Evolutionary conservation across 108 stramenopile genomes (phyloP).

Genomic region (Discostella pseudostelligera): DNA sequence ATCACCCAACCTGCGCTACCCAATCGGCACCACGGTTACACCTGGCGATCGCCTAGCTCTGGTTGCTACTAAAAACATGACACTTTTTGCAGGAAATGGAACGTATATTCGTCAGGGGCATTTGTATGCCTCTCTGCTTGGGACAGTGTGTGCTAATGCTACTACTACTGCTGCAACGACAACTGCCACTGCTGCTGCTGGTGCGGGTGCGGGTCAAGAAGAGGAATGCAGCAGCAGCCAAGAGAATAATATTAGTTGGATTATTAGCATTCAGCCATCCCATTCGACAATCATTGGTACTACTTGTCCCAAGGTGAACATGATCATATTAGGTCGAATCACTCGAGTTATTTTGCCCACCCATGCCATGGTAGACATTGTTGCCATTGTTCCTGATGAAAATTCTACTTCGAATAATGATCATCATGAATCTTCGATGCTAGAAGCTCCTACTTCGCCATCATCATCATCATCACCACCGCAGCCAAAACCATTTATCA

Average conservation of each 20-base stretch:
- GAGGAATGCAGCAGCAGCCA: not conserved
- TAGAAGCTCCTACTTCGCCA: too few relatives aligned
- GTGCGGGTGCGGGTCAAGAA: not conserved
- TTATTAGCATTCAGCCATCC: constrained; percentile 14
- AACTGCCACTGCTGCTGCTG: constrained; percentile 5
- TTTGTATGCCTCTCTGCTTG: constrained; percentile 59
- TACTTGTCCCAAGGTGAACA: constrained; percentile 45
- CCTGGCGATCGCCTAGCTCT: constrained; percentile 78
- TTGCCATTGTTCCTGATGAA: constrained; percentile 39
- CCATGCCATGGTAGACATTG: constrained; percentile 70
- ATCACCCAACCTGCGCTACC: constrained; percentile 54
- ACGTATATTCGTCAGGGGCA: constrained; percentile 65
- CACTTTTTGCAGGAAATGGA: constrained; percentile 55
- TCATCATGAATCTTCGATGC: not conserved
- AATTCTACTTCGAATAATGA: not conserved
- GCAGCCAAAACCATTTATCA: constrained; percentile 17
- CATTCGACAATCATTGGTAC: constrained; percentile 22
- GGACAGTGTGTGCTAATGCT: constrained; percentile 37
- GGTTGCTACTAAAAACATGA: constrained; percentile 10
- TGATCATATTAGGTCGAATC: constrained; percentile 63
- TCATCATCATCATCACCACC: too few relatives aligned
- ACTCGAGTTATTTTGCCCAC: constrained; percentile 56
- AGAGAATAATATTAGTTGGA: constrained; percentile 28
- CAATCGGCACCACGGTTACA: constrained; percentile 50
- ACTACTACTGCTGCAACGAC: not conserved